phyloP scores from a whole-genome alignment of 768 basidiomycete genomes.

The Wakefieldia striispora region DNA sequence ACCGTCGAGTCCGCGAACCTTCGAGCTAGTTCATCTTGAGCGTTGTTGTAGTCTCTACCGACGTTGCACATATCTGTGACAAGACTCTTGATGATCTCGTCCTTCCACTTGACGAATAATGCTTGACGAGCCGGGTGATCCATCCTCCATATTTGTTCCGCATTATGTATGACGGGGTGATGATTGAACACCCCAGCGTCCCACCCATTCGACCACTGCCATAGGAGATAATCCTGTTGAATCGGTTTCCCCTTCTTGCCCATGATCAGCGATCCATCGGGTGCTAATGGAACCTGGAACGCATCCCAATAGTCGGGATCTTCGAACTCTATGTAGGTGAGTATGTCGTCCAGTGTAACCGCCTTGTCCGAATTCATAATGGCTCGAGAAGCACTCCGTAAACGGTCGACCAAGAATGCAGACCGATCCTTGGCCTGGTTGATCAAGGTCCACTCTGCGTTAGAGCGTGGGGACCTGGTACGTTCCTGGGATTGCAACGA shows the following conservation, averaged over 20 bases:
- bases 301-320: conserved; percentile 44
- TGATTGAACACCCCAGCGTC: conserved; percentile 43
- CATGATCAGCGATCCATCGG: conserved; percentile 44
- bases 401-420: conserved; percentile 5
- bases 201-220: conserved; percentile 44
- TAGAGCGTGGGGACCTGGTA: conserved; percentile 20
- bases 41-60: conserved; percentile 41
- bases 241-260: conserved; percentile 40
- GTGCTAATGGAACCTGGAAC: conserved; percentile 41
- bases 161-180: conserved; percentile 21
- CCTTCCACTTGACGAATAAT: conserved; percentile 35
- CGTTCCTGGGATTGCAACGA: conserved; percentile 41
- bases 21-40: conserved; percentile 35
- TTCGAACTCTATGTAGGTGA: conserved; percentile 53
- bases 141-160: conserved; percentile 40
- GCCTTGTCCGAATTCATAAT: conserved; percentile 19
- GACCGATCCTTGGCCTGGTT: conserved; percentile 35
- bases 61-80: conserved; percentile 34
- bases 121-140: conserved; percentile 25
- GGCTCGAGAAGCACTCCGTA: conserved; percentile 33
- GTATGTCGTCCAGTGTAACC: conserved; percentile 30
- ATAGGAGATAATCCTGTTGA: conserved; percentile 40
- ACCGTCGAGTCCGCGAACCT: conserved; percentile 37
- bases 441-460: conserved; percentile 41
- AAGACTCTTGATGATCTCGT: conserved; percentile 34